Percentiles rank a stretch among this genome's conserved stretches.
phyloP scores from a whole-genome alignment of 2,329 filamentous ascomycete species.

The Beauveria pseudobassiana region DNA sequence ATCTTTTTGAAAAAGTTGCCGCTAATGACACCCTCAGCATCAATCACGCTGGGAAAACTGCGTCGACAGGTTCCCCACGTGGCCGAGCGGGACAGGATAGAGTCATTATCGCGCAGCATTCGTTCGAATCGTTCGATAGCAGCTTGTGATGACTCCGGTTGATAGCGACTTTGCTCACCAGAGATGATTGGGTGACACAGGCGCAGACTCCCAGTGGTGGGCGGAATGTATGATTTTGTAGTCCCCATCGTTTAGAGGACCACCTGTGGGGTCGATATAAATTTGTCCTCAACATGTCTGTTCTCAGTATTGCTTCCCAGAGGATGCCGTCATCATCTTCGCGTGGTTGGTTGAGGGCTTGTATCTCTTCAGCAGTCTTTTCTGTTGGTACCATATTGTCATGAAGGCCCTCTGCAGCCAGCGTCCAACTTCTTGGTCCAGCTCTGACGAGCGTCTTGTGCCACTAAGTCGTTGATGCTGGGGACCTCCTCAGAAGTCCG shows the following conservation, averaged over 20 bases:
- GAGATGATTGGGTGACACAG: constrained; percentile 35
- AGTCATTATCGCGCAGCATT: constrained; percentile 48
- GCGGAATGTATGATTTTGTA: constrained; percentile 41
- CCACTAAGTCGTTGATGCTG: constrained; percentile 40
- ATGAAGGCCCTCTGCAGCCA: constrained; percentile 38
- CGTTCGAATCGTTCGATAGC: constrained; percentile 47
- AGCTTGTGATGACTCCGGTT: constrained; percentile 44
- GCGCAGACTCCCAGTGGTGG: constrained; percentile 43
- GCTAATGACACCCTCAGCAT: constrained; percentile 52
- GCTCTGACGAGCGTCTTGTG: constrained; percentile 35
- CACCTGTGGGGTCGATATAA: constrained; percentile 37
- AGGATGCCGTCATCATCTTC: constrained; percentile 36
- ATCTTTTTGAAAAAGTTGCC: constrained; percentile 58
- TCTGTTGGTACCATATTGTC: constrained; percentile 21
- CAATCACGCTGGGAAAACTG: constrained; percentile 52
- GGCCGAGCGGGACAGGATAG: constrained; percentile 54
- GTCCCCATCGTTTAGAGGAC: constrained; percentile 38
- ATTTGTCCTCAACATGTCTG: constrained; percentile 37
- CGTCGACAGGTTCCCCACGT: constrained; percentile 64
- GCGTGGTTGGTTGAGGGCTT: constrained; percentile 16
- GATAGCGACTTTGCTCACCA: constrained; percentile 25
- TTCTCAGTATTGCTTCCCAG: constrained; percentile 44
- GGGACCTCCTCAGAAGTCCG: constrained; percentile 36
- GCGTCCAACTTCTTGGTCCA: constrained; percentile 41
- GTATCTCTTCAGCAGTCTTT: constrained; percentile 19